Percentiles rank a stretch among this genome's conserved stretches.
Evolutionary conservation across 2,329 filamentous ascomycete genomes (phyloP).

Genomic region (Thielaviopsis ethacetica): DNA sequence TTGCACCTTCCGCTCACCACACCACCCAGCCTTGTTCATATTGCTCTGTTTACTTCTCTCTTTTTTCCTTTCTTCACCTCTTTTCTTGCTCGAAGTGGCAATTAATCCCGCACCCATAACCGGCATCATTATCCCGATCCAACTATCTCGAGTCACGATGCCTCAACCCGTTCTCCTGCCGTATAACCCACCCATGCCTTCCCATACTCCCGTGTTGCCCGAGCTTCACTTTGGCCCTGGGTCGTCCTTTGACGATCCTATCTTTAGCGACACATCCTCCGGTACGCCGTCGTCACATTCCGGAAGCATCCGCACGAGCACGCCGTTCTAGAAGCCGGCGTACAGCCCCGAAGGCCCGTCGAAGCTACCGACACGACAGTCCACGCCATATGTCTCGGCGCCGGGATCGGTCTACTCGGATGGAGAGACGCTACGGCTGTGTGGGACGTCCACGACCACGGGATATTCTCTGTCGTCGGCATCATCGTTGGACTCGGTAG

Average conservation of each 20-base stretch:
- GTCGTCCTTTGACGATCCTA: neutral
- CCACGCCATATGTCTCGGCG: neutral
- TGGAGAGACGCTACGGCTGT: neutral
- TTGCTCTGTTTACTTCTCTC: neutral
- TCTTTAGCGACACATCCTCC: neutral
- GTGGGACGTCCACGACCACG: neutral
- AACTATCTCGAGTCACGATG: too few relatives aligned
- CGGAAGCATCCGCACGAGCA: neutral
- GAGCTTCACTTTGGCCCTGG: neutral
- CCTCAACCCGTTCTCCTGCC: neutral
- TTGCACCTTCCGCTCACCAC: neutral
- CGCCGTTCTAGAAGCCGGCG: neutral
- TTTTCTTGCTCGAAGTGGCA: neutral
- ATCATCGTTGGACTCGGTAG: neutral
- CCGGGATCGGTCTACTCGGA: neutral
- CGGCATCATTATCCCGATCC: neutral
- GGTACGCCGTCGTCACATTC: neutral
- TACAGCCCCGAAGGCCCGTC: neutral
- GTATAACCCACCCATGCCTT: neutral
- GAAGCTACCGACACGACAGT: neutral
- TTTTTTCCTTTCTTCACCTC: neutral
- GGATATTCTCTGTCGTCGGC: neutral
- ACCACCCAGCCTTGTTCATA: neutral
- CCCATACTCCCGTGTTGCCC: neutral
- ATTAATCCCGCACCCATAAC: neutral